These are phyloP conservation scores for Neospermospora avenae DNA, from an alignment of 2,329 filamentous ascomycete genomes.

Conservation along the genomic window DNA sequence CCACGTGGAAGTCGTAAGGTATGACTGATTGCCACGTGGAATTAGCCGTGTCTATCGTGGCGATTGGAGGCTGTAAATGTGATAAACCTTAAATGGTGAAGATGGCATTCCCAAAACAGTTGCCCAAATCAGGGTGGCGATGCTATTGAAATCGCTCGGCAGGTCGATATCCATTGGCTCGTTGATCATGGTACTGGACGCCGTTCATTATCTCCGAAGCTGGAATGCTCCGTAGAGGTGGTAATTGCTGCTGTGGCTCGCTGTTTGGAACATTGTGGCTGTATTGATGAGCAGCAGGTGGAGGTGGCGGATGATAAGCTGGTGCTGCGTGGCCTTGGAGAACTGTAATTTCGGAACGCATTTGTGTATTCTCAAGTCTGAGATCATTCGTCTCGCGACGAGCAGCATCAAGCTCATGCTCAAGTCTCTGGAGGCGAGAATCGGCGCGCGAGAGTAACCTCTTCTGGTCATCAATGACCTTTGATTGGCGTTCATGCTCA, in stretches of 20 bases:
- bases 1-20: conserved; percentile 2
- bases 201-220: conserved; percentile 62
- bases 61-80: background rate
- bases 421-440: conserved; percentile 38
- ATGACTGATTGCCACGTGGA: conserved; percentile 2
- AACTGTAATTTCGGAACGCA: conserved; percentile 28
- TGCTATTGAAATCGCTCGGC: conserved; percentile 13
- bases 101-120: background rate
- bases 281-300: conserved; percentile 13
- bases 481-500: conserved; percentile 56
- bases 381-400: conserved; percentile 44
- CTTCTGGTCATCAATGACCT: conserved; percentile 30
- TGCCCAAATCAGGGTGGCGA: background rate
- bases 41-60: background rate
- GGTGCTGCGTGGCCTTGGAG: conserved; percentile 16
- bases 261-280: conserved; percentile 17
- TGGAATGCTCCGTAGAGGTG: conserved; percentile 48
- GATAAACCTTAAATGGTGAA: background rate
- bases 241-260: conserved; percentile 43
- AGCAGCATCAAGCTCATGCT: conserved; percentile 36
- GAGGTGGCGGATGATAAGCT: conserved; percentile 13
- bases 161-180: conserved; percentile 23
- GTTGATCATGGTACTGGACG: conserved; percentile 50
- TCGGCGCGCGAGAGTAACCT: conserved; percentile 42
- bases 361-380: conserved; percentile 32